Conservation (phyloP, 352 stramenopile genomes). For the Globisporangium solare region DNA sequence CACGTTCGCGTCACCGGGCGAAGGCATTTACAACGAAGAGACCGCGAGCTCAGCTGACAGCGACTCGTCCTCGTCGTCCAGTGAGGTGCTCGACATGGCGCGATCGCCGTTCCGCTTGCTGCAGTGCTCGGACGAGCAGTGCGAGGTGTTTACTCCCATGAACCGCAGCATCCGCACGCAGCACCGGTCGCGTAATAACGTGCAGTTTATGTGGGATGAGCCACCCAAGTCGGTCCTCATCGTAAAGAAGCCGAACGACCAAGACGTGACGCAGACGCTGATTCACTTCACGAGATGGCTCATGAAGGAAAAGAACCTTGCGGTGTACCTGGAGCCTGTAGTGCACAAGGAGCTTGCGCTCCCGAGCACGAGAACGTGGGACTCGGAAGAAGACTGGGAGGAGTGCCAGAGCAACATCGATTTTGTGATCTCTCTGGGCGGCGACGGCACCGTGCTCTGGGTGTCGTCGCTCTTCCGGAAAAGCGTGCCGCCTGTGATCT, state of each 20-base stretch:
- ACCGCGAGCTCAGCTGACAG: slow-evolving; percentile 40
- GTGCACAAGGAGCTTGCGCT: slow-evolving; percentile 70
- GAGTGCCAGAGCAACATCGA: slow-evolving; percentile 80
- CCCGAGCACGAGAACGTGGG: slow-evolving; percentile 58
- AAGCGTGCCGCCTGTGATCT: slow-evolving; percentile 94
- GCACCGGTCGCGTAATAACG: slow-evolving; percentile 82
- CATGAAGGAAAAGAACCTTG: slow-evolving; percentile 62
- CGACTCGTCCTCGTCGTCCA: slow-evolving; percentile 43
- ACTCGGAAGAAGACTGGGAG: slow-evolving; percentile 50
- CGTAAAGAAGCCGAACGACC: slow-evolving; percentile 88
- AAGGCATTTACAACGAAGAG: slow-evolving; percentile 73
- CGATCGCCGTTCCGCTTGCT: slow-evolving; percentile 73
- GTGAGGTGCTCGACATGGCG: slow-evolving; percentile 27
- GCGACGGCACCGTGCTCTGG: slow-evolving; percentile 93
- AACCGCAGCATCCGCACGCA: slow-evolving; percentile 85
- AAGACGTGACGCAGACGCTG: slow-evolving; percentile 67
- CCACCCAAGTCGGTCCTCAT: slow-evolving; percentile 76
- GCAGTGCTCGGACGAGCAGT: slow-evolving; percentile 86
- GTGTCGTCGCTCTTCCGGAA: slow-evolving; percentile 84
- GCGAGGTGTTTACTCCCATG: slow-evolving; percentile 82
- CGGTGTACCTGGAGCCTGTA: slow-evolving; percentile 64
- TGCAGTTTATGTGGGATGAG: slow-evolving; percentile 88
- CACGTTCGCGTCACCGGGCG: slow-evolving; percentile 63
- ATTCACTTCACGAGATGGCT: slow-evolving; percentile 65
- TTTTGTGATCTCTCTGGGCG: slow-evolving; percentile 92